Evolutionary conservation across 2,329 filamentous ascomycete genomes (phyloP), one percentile per base, ranked within the genome.

Genomic region (Neodidymelliopsis sp.): DNA sequence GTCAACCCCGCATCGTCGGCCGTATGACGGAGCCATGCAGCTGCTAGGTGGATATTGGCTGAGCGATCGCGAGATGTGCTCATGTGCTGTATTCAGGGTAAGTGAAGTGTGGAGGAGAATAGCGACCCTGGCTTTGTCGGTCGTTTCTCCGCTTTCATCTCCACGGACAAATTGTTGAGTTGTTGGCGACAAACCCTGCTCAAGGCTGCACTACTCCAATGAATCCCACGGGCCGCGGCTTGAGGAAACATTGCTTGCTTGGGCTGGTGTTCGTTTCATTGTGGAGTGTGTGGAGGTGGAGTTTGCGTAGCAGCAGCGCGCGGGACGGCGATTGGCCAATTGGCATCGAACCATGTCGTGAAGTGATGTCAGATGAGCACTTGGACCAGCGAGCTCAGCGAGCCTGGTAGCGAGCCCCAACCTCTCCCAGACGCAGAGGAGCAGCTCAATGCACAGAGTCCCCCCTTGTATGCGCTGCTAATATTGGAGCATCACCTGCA

Each of bases 111-210:
- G 33, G 45, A 40, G 53, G 35, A 43, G 22, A 34, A 33, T 28
- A 25, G 30, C 39, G 33, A 18, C 25, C 46, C 36, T 37, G 49
- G 49, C 42, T 38, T 31, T 25, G 44, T 46, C 49, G 59, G 59
- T 25, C 37, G 25, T 40, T 54, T 54, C 54, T 59, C 61, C 56
- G 58, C 53, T 49, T 53, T 60, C 53, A 61, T 62, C 54, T 56
- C 56, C 54, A 53, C 54, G 47, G 46, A 38, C 48, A 51, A 47
- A 49, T 51, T 64, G 61, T 64, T 64, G 61, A 64, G 56, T 49
- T 63, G 59, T 61, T 63, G 59, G 57, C 54, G 50, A 51, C 49
- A 41, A 52, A 53, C 47, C 54, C 35, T 50, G 56, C 46, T 54
- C 45, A 48, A 51, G 49, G 52, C 57, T 48, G 49, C 47, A 50